phyloP scores from a whole-genome alignment of 495 filamentous ascomycete species.

The Astrothelium macrocarpum region DNA sequence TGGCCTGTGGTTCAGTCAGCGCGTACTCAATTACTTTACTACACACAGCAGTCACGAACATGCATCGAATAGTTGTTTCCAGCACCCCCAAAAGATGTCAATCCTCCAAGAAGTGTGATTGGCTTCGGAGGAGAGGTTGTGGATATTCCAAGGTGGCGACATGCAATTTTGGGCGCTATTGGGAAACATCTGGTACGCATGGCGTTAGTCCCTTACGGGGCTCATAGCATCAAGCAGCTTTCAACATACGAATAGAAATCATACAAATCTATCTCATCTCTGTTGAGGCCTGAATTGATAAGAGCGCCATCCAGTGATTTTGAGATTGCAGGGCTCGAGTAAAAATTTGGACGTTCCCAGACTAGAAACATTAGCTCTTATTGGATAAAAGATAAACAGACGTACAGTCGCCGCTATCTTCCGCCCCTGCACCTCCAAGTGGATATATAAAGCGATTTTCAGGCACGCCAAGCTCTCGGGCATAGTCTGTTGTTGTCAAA shows the following conservation, averaged over 20 bases:
- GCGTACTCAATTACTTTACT: background rate
- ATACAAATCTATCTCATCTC: conserved; percentile 41
- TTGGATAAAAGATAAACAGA: conserved; percentile 3
- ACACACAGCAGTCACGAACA: conserved; percentile 25
- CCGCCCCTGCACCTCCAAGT: conserved; percentile 44
- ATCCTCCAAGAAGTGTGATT: conserved; percentile 44
- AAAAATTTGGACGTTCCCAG: conserved; percentile 45
- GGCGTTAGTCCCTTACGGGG: conserved; percentile 1
- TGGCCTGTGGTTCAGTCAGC: conserved; percentile 23
- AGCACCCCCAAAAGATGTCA: conserved; percentile 51
- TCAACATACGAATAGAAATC: conserved; percentile 45
- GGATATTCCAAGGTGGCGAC: conserved; percentile 41
- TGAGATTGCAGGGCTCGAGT: conserved; percentile 41
- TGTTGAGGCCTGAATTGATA: conserved; percentile 25
- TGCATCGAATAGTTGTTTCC: conserved; percentile 56
- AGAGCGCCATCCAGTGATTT: conserved; percentile 41
- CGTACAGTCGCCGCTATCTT: conserved; percentile 40
- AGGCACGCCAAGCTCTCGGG: conserved; percentile 40
- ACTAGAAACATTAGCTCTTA: conserved; percentile 28
- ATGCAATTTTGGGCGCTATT: conserved; percentile 50
- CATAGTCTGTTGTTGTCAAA: conserved; percentile 41
- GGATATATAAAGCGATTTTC: conserved; percentile 46
- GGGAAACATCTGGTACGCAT: conserved; percentile 44
- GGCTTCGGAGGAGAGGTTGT: conserved; percentile 35
- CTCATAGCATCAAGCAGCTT: background rate